These are phyloP conservation scores for Globisporangium perplexum DNA, from an alignment of 352 stramenopile genomes.

Conservation along the genomic window DNA sequence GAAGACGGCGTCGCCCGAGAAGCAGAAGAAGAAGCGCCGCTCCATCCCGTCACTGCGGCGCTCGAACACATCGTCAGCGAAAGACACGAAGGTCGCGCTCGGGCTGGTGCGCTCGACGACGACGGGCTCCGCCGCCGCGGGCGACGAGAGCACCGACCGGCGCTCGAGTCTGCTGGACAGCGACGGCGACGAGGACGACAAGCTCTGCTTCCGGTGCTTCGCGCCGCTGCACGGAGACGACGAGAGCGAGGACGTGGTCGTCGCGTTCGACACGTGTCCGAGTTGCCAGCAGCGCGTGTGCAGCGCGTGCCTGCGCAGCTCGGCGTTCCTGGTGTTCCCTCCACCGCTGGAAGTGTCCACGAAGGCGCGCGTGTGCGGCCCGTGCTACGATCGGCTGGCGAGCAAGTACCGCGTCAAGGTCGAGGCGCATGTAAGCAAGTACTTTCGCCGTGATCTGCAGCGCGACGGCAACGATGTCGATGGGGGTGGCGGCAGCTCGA, in stretches of 20 bases:
- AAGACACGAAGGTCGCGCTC: slow-evolving; percentile 12
- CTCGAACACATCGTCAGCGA: slow-evolving; percentile 9
- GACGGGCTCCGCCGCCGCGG: slow-evolving; percentile 2
- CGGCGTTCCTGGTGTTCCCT: slow-evolving; percentile 68
- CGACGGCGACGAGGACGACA: slow-evolving; percentile 47
- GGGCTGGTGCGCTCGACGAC: slow-evolving; percentile 11
- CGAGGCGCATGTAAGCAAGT: slow-evolving; percentile 64
- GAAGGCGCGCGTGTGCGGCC: slow-evolving; percentile 61
- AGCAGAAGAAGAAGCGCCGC: slow-evolving; percentile 8
- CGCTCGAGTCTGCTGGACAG: slow-evolving; percentile 1
- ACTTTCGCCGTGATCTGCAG: slow-evolving; percentile 49
- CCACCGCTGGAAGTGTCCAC: slow-evolving; percentile 51
- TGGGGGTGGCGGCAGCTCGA: neutral
- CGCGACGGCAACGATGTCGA: neutral
- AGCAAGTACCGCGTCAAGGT: slow-evolving; percentile 63
- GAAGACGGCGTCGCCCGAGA: slow-evolving; percentile 4
- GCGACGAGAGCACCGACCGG: slow-evolving; percentile 1
- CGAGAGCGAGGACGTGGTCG: neutral
- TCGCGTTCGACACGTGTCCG: slow-evolving; percentile 18
- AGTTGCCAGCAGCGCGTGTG: slow-evolving; percentile 70
- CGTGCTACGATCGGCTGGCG: slow-evolving; percentile 59
- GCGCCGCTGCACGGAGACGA: slow-evolving; percentile 18
- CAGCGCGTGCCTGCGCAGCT: slow-evolving; percentile 41
- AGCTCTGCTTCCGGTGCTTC: slow-evolving; percentile 61
- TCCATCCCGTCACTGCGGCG: slow-evolving; percentile 17